A percentile compares a stretch with the other conserved stretches of the same genome.
These are phyloP conservation scores for Fusarium tanahbumbuense DNA, from an alignment of 2,329 filamentous ascomycete genomes.

Conservation along the genomic window DNA sequence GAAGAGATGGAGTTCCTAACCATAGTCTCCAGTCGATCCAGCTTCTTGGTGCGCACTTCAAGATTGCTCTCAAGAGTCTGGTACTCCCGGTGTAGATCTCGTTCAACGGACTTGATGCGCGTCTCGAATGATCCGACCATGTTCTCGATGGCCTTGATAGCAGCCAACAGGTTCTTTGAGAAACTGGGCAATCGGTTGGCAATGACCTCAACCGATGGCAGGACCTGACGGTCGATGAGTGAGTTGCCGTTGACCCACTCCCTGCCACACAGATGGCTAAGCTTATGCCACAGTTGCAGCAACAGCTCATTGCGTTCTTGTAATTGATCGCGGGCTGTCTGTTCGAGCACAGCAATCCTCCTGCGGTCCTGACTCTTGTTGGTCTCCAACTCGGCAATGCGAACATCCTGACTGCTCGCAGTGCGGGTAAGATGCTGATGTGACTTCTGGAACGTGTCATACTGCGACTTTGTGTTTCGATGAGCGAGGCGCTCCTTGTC, in stretches of 20 bases:
- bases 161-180: conserved; percentile 86
- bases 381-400: conserved; percentile 88
- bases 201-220: conserved; percentile 88
- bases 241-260: conserved; percentile 94
- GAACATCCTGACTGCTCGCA: conserved; percentile 84
- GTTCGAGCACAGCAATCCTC: conserved; percentile 79
- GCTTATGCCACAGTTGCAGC: conserved; percentile 87
- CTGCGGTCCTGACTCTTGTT: conserved; percentile 81
- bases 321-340: conserved; percentile 86
- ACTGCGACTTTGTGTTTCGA: conserved; percentile 86
- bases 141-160: conserved; percentile 86
- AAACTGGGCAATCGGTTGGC: conserved; percentile 88
- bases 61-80: conserved; percentile 85
- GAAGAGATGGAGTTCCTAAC: conserved; percentile 73
- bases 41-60: conserved; percentile 81
- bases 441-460: conserved; percentile 88
- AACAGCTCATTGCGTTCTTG: conserved; percentile 89
- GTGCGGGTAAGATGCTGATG: conserved; percentile 89
- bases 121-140: conserved; percentile 82
- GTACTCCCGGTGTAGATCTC: conserved; percentile 91
- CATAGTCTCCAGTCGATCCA: conserved; percentile 86
- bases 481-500: conserved; percentile 90
- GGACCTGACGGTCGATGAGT: conserved; percentile 84
- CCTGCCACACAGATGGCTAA: conserved; percentile 85
- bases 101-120: conserved; percentile 86